Base-by-base conservation (phyloP, 1,139 yeast genomes). In the Zygotorulaspora mrakii region DNA sequence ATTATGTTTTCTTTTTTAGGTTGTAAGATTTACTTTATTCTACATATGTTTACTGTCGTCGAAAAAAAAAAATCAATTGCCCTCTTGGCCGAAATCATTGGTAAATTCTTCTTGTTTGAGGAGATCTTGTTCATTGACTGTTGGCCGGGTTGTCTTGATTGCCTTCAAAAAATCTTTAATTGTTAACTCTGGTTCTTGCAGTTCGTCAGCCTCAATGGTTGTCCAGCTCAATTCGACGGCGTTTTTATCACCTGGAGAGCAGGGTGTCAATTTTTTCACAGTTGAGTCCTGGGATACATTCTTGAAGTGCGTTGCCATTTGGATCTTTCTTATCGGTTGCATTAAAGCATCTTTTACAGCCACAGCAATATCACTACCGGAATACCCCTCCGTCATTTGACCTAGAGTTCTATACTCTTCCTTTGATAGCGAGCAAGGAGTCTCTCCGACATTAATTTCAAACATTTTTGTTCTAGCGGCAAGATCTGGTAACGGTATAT, bases 291-390 rank as follows among this genome's bases (percentile, higher is more conserved):
- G 52, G 1, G 63, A 60, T 3, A 61, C 53, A 40, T 73, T 71
- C 57, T 83, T 85, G 68, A 94, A 94, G 68, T 94, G 99, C 0
- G 99, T 94, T 0, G 98, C 97, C 55, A 79, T 83, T 64, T 91
- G 98, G 48, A 94, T 88, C 61, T 88, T 88, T 55, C 98, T 76
- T 43, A 94, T 86, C 1, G 99, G 98, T 62, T 89, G 94, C 98
- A 94, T 94, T 50, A 94, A 70, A 0, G 98, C 97, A 64, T 94
- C 99, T 55, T 95, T 79, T 5, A 94, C 98, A 12, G 89, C 94
- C 30, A 91, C 96, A 0, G 97, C 94, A 28, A 94, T 76, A 73
- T 94, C 99, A 60, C 91, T 95, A 40, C 99, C 99, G 0, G 96
- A 87, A 62, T 91, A 91, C 8, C 98, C 98, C 6, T 87, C 95